Base-by-base conservation (phyloP, 371 early-diverging fungal species). In the Lichtheimia ramosa region DNA sequence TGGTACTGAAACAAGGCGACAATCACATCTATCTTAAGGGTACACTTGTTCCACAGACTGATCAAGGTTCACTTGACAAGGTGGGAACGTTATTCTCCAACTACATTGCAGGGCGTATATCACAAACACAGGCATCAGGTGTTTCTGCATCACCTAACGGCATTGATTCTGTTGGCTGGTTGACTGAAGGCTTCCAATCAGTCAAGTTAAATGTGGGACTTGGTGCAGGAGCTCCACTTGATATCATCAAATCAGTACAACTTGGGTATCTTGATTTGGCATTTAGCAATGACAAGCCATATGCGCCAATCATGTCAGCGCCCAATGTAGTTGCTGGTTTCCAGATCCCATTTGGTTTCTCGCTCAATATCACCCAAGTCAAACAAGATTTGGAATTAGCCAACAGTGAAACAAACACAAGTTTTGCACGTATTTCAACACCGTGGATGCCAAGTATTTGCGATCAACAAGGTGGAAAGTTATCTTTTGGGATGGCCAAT, bases 11-110 rank as follows among this genome's bases (percentile, higher is more conserved):
- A 20, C 59, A 73, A 8, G 80, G 83, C 48, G 64, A 66, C 8
- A 79, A 82, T 43, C 55, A 75, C 51, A 72, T 84, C 40, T 66
- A 73, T 43, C 66, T 84, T 56, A 77, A 81, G 20, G 85, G 85
- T 54, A 61, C 52, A 20, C 66, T 84, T 65, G 41, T 60, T 43
- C 74, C 72, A 28, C 82, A 77, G 54, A 73, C 70, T 8, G 74
- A 71, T 43, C 64, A 72, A 42, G 63, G 58, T 39, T 70, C 68
- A 27, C 70, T 75, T 15, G 64, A 64, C n/a, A 75, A 75, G 20
- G 65, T 83, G 24, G 68, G 77, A 28, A 57, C 43, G 0, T 64
- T 84, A 20, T 81, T 84, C 71, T 74, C 82, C 20, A 61, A 73
- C 43, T 82, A 81, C 59, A 69, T 84, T 49, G 69, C 71, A 42